Base-by-base conservation (phyloP, 768 basidiomycete species). In the Trametopsis cervina region DNA sequence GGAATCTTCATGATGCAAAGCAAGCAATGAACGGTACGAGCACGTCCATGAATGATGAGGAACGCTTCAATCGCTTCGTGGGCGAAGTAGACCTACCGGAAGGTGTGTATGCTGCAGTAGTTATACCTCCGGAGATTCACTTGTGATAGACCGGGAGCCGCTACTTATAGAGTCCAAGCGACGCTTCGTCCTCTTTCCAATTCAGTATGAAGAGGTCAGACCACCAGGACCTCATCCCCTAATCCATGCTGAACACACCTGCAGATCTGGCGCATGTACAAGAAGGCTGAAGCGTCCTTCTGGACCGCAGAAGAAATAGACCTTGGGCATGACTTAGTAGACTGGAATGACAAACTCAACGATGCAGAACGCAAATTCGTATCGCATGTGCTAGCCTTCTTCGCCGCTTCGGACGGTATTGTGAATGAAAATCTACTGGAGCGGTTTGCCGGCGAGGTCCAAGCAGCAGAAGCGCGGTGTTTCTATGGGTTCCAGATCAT, bases 401-500 rank as follows among this genome's bases (percentile, higher is more conserved):
- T 98, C 61, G 93, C 94, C 20, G 91, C 93, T 7, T 93, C 90
- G 0, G 92, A 96, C 54, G 92, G 93, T 23, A 96, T 96, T 51
- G 91, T 96, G 55, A 96, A 96, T 66, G 93, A 96, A 64, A 97
- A 97, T 64, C 76, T 97, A 1, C 76, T 96, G 21, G 91, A 95
- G 64, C 86, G 93, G 5, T 96, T 97, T 67, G 90, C 88, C 5
- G 82, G 80, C 46, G 94, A 97, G 62, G 89, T 97, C 3, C 93
- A 96, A 62, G 78, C 74, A 1, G 87, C 93, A 3, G 93, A 97
- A 63, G 93, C 91, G 4, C 83, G 93, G 2, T 96, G 89, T 64
- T 97, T 97, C 69, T 97, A 96, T 60, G 93, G 93, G 15, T 96
- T 95, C 71, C 93, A 97, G 64, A 89, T 97, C 58, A 96, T 96